Evolutionary conservation across 805 yeast genomes (phyloP), one percentile per base, ranked within the genome.

Genomic region (Yamadazyma tumulicola): DNA sequence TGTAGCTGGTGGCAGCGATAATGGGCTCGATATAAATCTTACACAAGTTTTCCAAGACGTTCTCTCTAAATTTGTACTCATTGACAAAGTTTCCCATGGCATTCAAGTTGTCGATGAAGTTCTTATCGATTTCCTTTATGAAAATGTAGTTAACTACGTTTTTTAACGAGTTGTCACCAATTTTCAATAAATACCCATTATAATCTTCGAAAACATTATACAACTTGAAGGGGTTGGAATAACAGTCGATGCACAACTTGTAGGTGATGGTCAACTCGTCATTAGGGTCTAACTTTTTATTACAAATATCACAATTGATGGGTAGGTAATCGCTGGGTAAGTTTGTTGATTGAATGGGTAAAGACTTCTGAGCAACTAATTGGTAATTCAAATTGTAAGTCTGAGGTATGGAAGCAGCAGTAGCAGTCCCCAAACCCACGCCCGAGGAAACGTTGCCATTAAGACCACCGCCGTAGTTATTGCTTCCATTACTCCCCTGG

Each of bases 11-110:
- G 32, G 56, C 48, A 17, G 69, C 72, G 34, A 66, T 48, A 31
- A 65, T 52, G 6, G 69, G 70, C 31, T 66, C 69, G 12, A 65
- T 43, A 43, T 55, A 67, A 29, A 64, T 57, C 35, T 57, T 55
- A 28, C 51, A 53, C 38, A 67, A 53, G 38, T 58, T 54, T 29
- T 53, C 61, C 44, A 61, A 47, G 26, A 67, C 45, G 33, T 55
- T 49, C 28, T 55, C 54, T 19, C 69, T 56, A 43, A 58, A 55
- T 44, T 62, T 67, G 27, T 53, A 50, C 39, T 65, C 71, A 31
- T 49, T 49, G 31, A 38, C 43, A 31, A 54, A 48, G 20, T 49
- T 43, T 34, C 47, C 45, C 21, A 47, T 48, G 29, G 47, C 38
- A 32, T 52, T 56, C 23, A 53, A 43, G 23, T 40, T 43, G 21